Evolutionary conservation across 2,329 filamentous ascomycete genomes (phyloP), one percentile per base, ranked within the genome.

Genomic region (Aspergillus bombycis): DNA sequence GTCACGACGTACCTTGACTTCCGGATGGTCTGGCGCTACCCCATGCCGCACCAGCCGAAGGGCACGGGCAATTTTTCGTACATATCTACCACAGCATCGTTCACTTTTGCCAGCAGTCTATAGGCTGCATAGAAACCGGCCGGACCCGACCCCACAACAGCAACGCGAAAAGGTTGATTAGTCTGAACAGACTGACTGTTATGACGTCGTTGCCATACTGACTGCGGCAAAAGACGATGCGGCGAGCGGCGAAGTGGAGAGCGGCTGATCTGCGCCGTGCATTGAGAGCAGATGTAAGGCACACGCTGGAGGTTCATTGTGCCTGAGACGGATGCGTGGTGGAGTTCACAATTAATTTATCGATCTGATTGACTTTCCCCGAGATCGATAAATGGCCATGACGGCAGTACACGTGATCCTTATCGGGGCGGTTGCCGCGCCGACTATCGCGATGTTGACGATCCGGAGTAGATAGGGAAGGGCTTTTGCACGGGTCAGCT

Each of bases 11-110:
- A 95, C 93, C 88, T 99, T 99, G 69, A 99, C 95, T 81, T 99
- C 94, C 0, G 95, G 94, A 79, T 99, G 95, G 76, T 99, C 95
- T 6, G 95, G 95, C n/a, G 95, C 96, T 63, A 99, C 95, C 10
- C 95, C 95, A 74, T 95, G 97, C 61, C 95, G 86, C 57, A 96
- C 94, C 61, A 99, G 85, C 1, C 95, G 75, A 92, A 99, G 0
- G 95, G 95, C 4, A 96, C 93, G 0, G 95, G 95, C 45, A 98
- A 81, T 32, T 92, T 88, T 79, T 99, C 95, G 75, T 96, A 99
- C 94, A 99, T 98, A 78, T 98, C 94, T 26, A 99, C 86, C 57
- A 86, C 85, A 0, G 90, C 89, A 74, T 89, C 82, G 26, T 88
- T 83, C 43, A 95, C 84, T 72, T 89, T 92, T 60, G 87, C 86